Evolutionary conservation across 345 rosid genomes (phyloP).

Genomic region (Eutrema japonicum): DNA sequence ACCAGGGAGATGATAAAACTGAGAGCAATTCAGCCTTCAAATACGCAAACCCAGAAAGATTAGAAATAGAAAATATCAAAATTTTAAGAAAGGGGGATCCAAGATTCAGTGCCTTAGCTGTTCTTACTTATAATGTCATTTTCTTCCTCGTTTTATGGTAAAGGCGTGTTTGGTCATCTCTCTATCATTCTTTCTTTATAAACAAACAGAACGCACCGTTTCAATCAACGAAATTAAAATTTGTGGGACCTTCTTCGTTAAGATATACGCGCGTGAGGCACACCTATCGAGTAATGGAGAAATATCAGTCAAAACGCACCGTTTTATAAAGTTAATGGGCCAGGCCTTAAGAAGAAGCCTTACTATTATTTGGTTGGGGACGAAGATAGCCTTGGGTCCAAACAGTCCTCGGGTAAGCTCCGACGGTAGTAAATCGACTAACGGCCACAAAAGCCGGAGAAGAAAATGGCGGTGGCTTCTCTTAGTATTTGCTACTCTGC

Average conservation of each 20-base stretch:
- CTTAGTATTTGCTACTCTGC: conserved; percentile 47
- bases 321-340: neutral
- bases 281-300: conserved; percentile 17
- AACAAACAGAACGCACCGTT: conserved; percentile 39
- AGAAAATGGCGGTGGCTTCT: conserved; percentile 47
- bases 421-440: neutral
- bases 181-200: conserved; percentile 5
- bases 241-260: neutral
- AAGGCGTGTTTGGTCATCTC: conserved; percentile 62
- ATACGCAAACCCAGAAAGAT: neutral
- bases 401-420: conserved; percentile 23
- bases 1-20: neutral
- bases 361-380: neutral
- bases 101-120: conserved; percentile 37
- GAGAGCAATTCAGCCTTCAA: conserved; percentile 15
- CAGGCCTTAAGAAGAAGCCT: neutral
- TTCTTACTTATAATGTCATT: conserved; percentile 14
- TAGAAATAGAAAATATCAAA: neutral
- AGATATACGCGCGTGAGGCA: conserved; percentile 33
- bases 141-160: conserved; percentile 44
- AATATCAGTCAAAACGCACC: neutral
- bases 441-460: conserved; percentile 36
- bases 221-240: neutral
- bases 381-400: conserved; percentile 16
- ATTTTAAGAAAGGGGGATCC: conserved; percentile 19